A percentile compares a stretch with the other conserved stretches of the same genome.
Conservation (phyloP, 2,329 filamentous ascomycete genomes). For the Dothideomycetes sp. region DNA sequence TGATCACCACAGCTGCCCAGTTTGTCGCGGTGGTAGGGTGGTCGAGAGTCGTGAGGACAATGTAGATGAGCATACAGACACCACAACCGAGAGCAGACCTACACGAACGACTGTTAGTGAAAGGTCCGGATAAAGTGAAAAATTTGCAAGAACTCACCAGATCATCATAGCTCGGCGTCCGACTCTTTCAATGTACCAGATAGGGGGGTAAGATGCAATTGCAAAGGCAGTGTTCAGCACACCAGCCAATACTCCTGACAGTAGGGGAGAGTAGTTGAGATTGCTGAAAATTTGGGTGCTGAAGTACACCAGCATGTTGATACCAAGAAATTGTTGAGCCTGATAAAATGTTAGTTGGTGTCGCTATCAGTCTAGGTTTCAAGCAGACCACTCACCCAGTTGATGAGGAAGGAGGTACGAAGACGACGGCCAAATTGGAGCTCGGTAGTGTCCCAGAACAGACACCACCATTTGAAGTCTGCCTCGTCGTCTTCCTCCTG, state of each 20-base stretch:
- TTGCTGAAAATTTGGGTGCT: slow-evolving; percentile 21
- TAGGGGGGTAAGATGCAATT: slow-evolving; percentile 16
- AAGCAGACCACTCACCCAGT: slow-evolving; percentile 8
- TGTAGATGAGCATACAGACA: slow-evolving; percentile 18
- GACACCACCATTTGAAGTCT: slow-evolving; percentile 17
- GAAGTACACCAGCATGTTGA: slow-evolving; percentile 24
- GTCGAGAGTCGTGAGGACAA: slow-evolving; percentile 15
- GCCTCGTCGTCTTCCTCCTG: slow-evolving; percentile 17
- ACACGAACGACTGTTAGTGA: too few relatives aligned
- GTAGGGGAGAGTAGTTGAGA: slow-evolving; percentile 16
- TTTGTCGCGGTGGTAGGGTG: slow-evolving; percentile 13
- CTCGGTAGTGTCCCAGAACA: slow-evolving; percentile 26
- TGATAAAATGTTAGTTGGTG: background rate
- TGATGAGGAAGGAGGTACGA: slow-evolving; percentile 26
- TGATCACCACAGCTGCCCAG: slow-evolving; percentile 18
- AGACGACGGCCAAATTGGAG: slow-evolving; percentile 25
- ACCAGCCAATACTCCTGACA: slow-evolving; percentile 17
- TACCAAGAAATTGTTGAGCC: slow-evolving; percentile 21
- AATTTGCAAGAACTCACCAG: slow-evolving; percentile 11
- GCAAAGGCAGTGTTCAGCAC: slow-evolving; percentile 19
- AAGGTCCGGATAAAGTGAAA: too few relatives aligned
- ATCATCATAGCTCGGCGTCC: slow-evolving; percentile 20
- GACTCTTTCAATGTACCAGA: slow-evolving; percentile 21
- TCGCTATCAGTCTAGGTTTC: background rate
- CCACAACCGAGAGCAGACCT: slow-evolving; percentile 15